Conservation (phyloP, 805 yeast species). For the Nakazawaea holstii region DNA sequence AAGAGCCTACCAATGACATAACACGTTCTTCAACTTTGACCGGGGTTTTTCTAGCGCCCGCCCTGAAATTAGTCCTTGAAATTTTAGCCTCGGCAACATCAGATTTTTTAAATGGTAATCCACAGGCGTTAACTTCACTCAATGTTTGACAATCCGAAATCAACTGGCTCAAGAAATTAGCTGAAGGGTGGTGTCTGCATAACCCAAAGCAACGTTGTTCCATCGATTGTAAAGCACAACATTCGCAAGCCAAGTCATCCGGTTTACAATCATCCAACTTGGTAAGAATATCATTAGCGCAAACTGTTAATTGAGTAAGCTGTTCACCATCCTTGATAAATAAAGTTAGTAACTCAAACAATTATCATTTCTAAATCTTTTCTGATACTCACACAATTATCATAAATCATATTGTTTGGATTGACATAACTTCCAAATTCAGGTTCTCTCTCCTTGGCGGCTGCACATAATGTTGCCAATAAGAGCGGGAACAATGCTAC, state of each 20-base stretch:
- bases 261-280: slow-evolving; percentile 46
- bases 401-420: slow-evolving; percentile 35
- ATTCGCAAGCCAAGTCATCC: slow-evolving; percentile 50
- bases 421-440: slow-evolving; percentile 39
- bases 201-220: slow-evolving; percentile 39
- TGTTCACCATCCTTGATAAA: slow-evolving; percentile 3
- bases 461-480: background rate
- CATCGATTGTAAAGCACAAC: slow-evolving; percentile 49
- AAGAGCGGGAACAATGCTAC: background rate
- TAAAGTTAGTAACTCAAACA: background rate
- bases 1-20: slow-evolving; percentile 5
- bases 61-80: slow-evolving; percentile 17
- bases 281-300: slow-evolving; percentile 41
- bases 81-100: slow-evolving; percentile 26
- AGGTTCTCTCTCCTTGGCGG: slow-evolving; percentile 5
- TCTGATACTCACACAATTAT: slow-evolving; percentile 27
- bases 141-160: slow-evolving; percentile 39
- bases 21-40: slow-evolving; percentile 5
- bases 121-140: slow-evolving; percentile 46
- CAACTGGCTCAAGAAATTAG: slow-evolving; percentile 39
- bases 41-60: background rate
- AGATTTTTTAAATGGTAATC: slow-evolving; percentile 41
- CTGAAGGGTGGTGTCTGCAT: slow-evolving; percentile 42
- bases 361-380: too few species aligned
- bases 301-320: slow-evolving; percentile 29